Evolutionary conservation across 1,284 basidiomycete species (phyloP).

Genomic region (Cutaneotrichosporon cavernicola): DNA sequence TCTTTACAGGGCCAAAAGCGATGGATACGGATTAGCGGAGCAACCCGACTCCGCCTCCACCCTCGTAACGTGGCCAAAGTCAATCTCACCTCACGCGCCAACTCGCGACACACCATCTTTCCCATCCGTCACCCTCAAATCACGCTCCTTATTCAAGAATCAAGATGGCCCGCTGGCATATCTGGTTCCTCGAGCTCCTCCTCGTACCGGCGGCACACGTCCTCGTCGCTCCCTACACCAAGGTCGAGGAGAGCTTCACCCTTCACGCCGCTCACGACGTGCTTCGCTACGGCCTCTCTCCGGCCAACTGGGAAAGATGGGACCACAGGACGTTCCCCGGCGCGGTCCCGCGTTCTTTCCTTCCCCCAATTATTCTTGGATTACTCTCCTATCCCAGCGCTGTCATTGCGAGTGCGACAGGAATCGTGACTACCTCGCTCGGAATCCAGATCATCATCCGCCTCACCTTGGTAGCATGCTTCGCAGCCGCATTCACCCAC

Average conservation of each 20-base stretch:
- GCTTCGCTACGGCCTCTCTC: conserved; percentile 63
- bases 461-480: conserved; percentile 67
- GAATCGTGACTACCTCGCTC: conserved; percentile 34
- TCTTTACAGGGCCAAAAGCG: too few relatives aligned
- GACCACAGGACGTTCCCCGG: conserved; percentile 89
- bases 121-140: not conserved
- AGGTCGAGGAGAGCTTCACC: conserved; percentile 97
- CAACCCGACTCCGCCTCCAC: not conserved
- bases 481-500: conserved; percentile 65
- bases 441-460: conserved; percentile 67
- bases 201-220: conserved; percentile 65
- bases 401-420: not conserved
- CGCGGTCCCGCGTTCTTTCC: conserved; percentile 81
- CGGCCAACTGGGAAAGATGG: conserved; percentile 59
- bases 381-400: conserved; percentile 34
- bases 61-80: not conserved
- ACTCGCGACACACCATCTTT: not conserved
- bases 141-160: not conserved
- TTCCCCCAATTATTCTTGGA: conserved; percentile 57
- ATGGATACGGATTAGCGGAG: not conserved
- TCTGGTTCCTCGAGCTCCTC: conserved; percentile 62
- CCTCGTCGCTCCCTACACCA: conserved; percentile 78
- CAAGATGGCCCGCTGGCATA: conserved; percentile 6
- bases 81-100: not conserved
- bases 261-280: conserved; percentile 89